Percentiles rank a stretch among this genome's conserved stretches.
phyloP scores from a whole-genome alignment of 164 flowering plant species.

The Vitis riparia region DNA sequence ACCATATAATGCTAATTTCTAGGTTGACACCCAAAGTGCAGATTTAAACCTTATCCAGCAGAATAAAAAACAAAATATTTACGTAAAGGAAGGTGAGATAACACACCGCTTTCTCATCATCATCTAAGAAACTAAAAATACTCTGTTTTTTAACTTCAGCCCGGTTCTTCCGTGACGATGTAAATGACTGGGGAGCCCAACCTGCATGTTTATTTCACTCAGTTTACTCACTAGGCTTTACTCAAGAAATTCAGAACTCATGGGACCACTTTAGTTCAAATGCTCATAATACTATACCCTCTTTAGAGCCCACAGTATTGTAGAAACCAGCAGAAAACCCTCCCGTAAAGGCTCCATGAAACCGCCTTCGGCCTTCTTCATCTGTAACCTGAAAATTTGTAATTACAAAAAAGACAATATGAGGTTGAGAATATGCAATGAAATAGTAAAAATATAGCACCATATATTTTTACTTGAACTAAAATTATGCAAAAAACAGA shows the following conservation, averaged over 20 bases:
- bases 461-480: too few species aligned
- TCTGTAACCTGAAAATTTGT: constrained; percentile 64
- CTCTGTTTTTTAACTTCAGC: constrained; percentile 78
- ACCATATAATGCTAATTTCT: too few species aligned
- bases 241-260: constrained; percentile 1
- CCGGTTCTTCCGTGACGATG: constrained; percentile 86
- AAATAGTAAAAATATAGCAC: not conserved
- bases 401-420: not conserved
- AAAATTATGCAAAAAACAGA: not conserved
- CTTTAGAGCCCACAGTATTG: constrained; percentile 91
- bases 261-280: not conserved
- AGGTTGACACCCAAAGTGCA: too few species aligned
- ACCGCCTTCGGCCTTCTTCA: constrained; percentile 94
- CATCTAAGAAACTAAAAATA: constrained; percentile 76
- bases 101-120: constrained; percentile 89
- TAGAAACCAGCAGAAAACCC: constrained; percentile 93
- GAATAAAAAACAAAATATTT: too few species aligned
- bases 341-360: constrained; percentile 98
- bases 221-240: not conserved
- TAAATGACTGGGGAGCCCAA: constrained; percentile 90
- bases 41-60: too few species aligned
- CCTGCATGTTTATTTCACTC: constrained; percentile 47
- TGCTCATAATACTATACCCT: constrained; percentile 43
- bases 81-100: not conserved
- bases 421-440: not conserved